Evolutionary conservation across 164 flowering plant species (phyloP).

Genomic region (Warburgia ugandensis): DNA sequence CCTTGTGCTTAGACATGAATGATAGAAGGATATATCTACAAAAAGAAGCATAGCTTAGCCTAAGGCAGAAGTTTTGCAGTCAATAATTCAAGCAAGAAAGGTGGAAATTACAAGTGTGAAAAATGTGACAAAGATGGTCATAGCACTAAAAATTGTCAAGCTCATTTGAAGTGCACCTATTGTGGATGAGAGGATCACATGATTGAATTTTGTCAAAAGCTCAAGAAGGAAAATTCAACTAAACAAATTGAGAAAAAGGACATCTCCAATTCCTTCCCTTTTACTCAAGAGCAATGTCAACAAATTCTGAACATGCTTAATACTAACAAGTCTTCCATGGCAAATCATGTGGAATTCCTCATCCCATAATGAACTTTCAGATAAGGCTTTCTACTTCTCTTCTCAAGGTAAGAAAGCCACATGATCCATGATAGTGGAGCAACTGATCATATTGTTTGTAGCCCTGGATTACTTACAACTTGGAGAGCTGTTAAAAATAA

Average conservation of each 20-base stretch:
- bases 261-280: background rate
- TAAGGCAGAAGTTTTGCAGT: background rate
- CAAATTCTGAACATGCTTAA: background rate
- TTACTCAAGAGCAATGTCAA: background rate
- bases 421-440: background rate
- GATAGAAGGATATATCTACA: background rate
- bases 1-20: conserved; percentile 1
- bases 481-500: background rate
- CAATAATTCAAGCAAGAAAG: background rate
- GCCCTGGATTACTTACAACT: background rate
- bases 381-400: background rate
- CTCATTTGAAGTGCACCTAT: background rate
- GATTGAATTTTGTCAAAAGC: too few species aligned
- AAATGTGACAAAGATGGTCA: background rate
- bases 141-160: background rate
- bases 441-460: background rate
- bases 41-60: background rate
- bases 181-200: background rate
- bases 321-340: background rate
- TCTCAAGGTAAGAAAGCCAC: background rate
- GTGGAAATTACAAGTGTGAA: too few species aligned
- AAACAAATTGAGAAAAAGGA: background rate
- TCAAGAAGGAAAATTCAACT: too few species aligned
- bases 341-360: background rate
- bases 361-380: background rate